phyloP scores from a whole-genome alignment of 2,329 filamentous ascomycete genomes.

The Microdochium trichocladiopsis region DNA sequence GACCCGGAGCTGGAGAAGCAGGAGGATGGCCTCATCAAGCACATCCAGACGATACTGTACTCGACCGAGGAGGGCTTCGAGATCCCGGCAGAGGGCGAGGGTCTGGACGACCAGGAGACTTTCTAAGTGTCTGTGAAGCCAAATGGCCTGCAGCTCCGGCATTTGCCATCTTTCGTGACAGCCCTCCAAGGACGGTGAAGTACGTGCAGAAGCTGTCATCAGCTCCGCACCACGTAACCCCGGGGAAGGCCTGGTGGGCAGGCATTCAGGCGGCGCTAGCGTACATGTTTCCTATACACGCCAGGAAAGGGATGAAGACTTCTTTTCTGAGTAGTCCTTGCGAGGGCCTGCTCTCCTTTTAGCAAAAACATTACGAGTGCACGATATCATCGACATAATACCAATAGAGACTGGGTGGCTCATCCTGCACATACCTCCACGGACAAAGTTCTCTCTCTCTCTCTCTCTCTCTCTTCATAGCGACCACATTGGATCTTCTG shows the following conservation, averaged over 20 bases:
- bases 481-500: not conserved
- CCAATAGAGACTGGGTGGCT: not conserved
- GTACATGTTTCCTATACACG: too few relatives aligned
- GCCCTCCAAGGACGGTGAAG: not conserved
- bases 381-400: not conserved
- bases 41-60: slow-evolving; percentile 95
- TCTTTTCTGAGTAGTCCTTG: not conserved
- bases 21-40: slow-evolving; percentile 84
- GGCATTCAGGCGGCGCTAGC: too few relatives aligned
- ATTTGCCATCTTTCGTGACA: not conserved
- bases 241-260: too few relatives aligned
- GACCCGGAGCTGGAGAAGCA: slow-evolving; percentile 92
- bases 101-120: slow-evolving; percentile 70
- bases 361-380: not conserved
- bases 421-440: not conserved
- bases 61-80: slow-evolving; percentile 92
- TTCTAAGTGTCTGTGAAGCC: slow-evolving; percentile 39
- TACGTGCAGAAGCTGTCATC: not conserved
- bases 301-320: not conserved
- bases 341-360: not conserved
- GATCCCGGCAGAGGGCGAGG: slow-evolving; percentile 75
- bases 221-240: too few relatives aligned
- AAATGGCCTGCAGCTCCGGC: not conserved
- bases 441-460: not conserved
- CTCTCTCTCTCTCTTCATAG: not conserved